A percentile compares a stretch with the other conserved stretches of the same genome.
phyloP scores from a whole-genome alignment of 257 asterid species.

The Lycium ferocissimum region DNA sequence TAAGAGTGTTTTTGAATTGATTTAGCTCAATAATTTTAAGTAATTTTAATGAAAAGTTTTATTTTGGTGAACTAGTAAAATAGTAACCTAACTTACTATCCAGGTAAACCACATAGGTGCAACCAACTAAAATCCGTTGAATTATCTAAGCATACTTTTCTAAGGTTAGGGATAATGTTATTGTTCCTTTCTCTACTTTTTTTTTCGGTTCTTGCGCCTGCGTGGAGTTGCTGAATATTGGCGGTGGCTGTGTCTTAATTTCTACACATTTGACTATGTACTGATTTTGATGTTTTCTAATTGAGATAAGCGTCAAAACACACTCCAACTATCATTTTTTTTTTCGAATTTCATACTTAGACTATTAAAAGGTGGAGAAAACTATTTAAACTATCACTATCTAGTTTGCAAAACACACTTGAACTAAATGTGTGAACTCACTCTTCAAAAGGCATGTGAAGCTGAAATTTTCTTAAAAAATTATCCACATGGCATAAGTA shows the following conservation, averaged over 20 bases:
- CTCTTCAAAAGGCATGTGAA: too few species aligned
- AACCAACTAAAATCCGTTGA: background rate
- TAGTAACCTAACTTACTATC: background rate
- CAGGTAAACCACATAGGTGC: background rate
- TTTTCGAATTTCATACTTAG: background rate
- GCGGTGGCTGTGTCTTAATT: background rate
- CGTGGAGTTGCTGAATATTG: conserved; percentile 27
- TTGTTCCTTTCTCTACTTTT: conserved; percentile 1
- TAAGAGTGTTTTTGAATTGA: too few species aligned
- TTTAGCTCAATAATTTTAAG: too few species aligned
- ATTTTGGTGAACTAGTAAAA: background rate
- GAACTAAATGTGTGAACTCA: too few species aligned
- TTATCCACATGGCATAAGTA: too few species aligned
- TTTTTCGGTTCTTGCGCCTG: conserved; percentile 29
- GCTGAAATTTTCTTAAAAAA: too few species aligned
- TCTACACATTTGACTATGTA: background rate
- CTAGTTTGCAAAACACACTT: too few species aligned
- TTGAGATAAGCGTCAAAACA: too few species aligned
- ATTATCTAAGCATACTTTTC: background rate
- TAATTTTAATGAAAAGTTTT: too few species aligned
- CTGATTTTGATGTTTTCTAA: background rate
- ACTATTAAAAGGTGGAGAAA: background rate
- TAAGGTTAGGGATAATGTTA: background rate
- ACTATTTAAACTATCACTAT: too few species aligned
- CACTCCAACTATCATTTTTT: background rate